Evolutionary conservation across 768 basidiomycete species (phyloP), one percentile per base, ranked within the genome.

Genomic region (Calvatia gigantea): DNA sequence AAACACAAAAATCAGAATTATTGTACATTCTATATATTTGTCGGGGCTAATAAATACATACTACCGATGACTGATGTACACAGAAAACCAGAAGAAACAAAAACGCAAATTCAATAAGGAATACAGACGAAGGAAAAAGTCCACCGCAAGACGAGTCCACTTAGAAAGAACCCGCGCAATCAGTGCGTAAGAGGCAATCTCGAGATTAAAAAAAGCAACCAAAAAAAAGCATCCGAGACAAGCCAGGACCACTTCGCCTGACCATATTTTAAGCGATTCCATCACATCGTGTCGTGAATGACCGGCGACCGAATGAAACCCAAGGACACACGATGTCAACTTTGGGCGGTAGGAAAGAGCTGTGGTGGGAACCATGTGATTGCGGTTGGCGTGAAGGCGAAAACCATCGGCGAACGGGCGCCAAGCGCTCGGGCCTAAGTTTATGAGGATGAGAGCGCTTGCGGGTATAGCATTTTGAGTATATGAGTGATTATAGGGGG

Each of bases 401-500:
- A 42, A 11, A 2, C 19, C 41, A 19, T 21, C 41, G 17, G 41
- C 21, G 19, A 23, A 42, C 19, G 35, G 25, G n/a, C n/a, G n/a
- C n/a, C n/a, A n/a, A n/a, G n/a, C n/a, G n/a, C n/a, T n/a, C n/a
- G n/a, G n/a, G n/a, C n/a, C n/a, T n/a, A n/a, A n/a, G n/a, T n/a
- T n/a, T n/a, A n/a, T 55, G 23, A 17, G 25, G 31, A 12, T 49
- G 21, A 33, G 21, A 67, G 58, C 66, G 64, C 64, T 68, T 72
- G 73, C 65, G 64, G 73, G 72, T 76, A 76, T 76, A 44, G 52
- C 68, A 69, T 63, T 59, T 67, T 62, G 63, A 67, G 68, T 58
- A 57, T 61, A 52, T 11, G 59, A 57, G 42, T 46, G 59, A 51
- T 54, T 27, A 56, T 29, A 54, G 51, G 32, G 44, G 54, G 25